Conservation (phyloP, 352 stramenopile genomes). For the Plasmopara viticola region DNA sequence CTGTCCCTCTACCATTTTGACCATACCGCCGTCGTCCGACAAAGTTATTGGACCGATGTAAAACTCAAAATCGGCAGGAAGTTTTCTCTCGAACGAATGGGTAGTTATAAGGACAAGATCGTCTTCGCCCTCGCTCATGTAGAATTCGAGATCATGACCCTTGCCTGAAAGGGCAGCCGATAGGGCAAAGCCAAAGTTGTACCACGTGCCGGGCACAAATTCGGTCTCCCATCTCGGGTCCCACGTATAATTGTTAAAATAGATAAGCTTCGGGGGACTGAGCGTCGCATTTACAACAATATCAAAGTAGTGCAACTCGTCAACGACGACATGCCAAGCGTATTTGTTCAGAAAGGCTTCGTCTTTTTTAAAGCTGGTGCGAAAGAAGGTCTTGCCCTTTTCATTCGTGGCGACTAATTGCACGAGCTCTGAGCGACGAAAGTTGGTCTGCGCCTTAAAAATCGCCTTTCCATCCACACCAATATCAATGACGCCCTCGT, state of each 20-base stretch:
- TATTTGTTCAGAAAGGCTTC: background rate
- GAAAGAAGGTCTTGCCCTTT: too few relatives aligned
- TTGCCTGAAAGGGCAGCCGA: conserved; percentile 8
- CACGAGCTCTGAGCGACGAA: too few relatives aligned
- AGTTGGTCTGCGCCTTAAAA: too few relatives aligned
- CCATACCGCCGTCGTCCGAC: conserved; percentile 33
- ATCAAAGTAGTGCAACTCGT: too few relatives aligned
- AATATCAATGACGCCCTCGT: too few relatives aligned
- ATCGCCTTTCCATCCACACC: too few relatives aligned
- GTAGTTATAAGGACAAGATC: conserved; percentile 4
- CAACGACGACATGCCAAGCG: background rate
- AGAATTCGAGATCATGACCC: conserved; percentile 26
- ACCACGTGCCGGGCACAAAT: too few relatives aligned
- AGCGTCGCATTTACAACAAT: too few relatives aligned
- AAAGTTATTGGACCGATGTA: conserved; percentile 42
- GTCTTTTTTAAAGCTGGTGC: background rate
- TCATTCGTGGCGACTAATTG: too few relatives aligned
- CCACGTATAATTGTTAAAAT: too few relatives aligned
- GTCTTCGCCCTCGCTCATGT: conserved; percentile 31
- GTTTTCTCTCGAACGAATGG: conserved; percentile 3
- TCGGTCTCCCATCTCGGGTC: too few relatives aligned
- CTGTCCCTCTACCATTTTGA: conserved; percentile 30
- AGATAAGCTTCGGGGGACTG: too few relatives aligned
- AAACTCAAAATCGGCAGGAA: conserved; percentile 15
- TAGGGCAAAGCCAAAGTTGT: conserved; percentile 20